A percentile compares a stretch with the other conserved stretches of the same genome.
Conservation (phyloP, 805 yeast genomes). For the Lipomyces yamanashiensis region DNA sequence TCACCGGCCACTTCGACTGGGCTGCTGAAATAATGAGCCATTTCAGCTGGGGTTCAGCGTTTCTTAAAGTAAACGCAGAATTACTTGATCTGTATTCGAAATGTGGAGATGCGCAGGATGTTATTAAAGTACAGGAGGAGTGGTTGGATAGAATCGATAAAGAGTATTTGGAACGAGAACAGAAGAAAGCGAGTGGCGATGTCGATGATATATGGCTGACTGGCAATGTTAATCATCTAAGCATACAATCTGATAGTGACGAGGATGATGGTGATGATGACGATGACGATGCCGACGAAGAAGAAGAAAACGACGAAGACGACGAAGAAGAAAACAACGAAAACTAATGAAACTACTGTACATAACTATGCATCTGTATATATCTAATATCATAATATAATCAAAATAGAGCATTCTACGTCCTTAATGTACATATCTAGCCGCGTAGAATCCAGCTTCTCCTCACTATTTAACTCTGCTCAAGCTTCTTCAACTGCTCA, state of each 20-base stretch:
- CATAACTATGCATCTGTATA: not conserved
- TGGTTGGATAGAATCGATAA: slow-evolving; percentile 73
- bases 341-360: not conserved
- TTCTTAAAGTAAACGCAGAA: slow-evolving; percentile 80
- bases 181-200: slow-evolving; percentile 50
- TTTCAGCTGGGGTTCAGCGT: slow-evolving; percentile 93
- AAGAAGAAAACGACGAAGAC: slow-evolving; percentile 39
- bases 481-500: slow-evolving; percentile 24
- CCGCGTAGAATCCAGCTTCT: not conserved
- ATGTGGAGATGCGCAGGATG: slow-evolving; percentile 81
- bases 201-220: slow-evolving; percentile 79
- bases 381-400: not conserved
- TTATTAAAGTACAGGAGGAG: slow-evolving; percentile 69
- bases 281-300: slow-evolving; percentile 42
- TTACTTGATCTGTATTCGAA: slow-evolving; percentile 71
- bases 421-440: not conserved
- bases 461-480: not conserved
- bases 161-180: slow-evolving; percentile 67
- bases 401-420: not conserved
- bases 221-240: slow-evolving; percentile 72
- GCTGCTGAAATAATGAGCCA: slow-evolving; percentile 75
- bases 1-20: slow-evolving; percentile 89
- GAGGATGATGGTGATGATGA: slow-evolving; percentile 41
- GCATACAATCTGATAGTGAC: slow-evolving; percentile 38
- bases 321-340: slow-evolving; percentile 19